phyloP scores from a whole-genome alignment of 768 basidiomycete genomes.

The Amanita subjunquillea region DNA sequence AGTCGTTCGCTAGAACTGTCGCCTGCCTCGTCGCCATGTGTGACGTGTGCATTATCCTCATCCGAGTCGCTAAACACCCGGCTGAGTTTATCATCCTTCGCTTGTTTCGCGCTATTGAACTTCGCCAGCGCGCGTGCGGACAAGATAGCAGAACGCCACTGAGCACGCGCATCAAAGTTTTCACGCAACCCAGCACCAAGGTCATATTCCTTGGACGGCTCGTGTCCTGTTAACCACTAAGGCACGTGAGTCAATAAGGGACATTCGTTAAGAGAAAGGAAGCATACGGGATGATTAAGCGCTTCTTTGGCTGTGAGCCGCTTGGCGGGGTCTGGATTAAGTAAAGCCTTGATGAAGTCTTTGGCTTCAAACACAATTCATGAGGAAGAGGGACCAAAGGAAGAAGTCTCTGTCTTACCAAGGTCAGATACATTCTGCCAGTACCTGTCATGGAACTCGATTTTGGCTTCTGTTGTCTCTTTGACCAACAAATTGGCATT shows the following conservation, averaged over 20 bases:
- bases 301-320: conserved; percentile 73
- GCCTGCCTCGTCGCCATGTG: background rate
- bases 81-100: background rate
- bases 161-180: conserved; percentile 68
- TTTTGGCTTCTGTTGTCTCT: conserved; percentile 77
- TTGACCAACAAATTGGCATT: conserved; percentile 63
- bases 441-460: conserved; percentile 89
- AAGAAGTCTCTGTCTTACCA: conserved; percentile 33
- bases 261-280: background rate
- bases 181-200: conserved; percentile 64
- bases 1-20: background rate
- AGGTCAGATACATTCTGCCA: conserved; percentile 84
- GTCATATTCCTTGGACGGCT: conserved; percentile 63
- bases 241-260: background rate
- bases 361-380: conserved; percentile 46
- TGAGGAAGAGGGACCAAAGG: background rate
- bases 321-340: conserved; percentile 59
- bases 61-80: conserved; percentile 4
- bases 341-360: conserved; percentile 62
- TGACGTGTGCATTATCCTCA: background rate
- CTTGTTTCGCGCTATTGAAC: conserved; percentile 11
- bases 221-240: conserved; percentile 34
- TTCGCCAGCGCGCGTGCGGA: conserved; percentile 33
- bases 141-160: conserved; percentile 65
- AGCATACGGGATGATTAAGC: conserved; percentile 28